Percentiles rank a stretch among this genome's conserved stretches.
These are phyloP conservation scores for Cryptococcus sp. DNA, from an alignment of 1,284 basidiomycete genomes.

Conservation along the genomic window DNA sequence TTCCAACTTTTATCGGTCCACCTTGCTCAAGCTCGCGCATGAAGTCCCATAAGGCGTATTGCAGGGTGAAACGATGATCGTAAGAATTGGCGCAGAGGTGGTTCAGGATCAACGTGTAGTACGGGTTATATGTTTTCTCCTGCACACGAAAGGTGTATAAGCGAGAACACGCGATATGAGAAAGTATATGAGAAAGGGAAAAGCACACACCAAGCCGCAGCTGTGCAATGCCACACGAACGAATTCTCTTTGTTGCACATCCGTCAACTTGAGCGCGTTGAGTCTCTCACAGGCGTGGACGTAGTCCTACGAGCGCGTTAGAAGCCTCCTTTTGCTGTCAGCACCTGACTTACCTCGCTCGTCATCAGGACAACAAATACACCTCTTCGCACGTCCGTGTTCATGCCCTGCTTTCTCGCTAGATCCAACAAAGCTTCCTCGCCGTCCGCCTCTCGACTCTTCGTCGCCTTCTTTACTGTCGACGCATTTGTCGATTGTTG, in stretches of 20 bases:
- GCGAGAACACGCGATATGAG: not conserved
- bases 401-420: conserved; percentile 95
- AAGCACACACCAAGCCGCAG: conserved; percentile 71
- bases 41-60: conserved; percentile 97
- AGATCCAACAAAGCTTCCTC: conserved; percentile 69
- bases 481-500: conserved; percentile 48
- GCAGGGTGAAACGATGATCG: conserved; percentile 85
- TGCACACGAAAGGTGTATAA: conserved; percentile 45
- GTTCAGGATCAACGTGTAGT: conserved; percentile 84
- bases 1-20: conserved; percentile 44
- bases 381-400: conserved; percentile 87
- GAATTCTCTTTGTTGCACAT: conserved; percentile 92
- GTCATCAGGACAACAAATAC: conserved; percentile 94
- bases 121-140: conserved; percentile 94
- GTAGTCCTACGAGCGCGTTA: conserved; percentile 69
- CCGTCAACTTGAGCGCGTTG: conserved; percentile 76
- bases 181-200: too few species aligned
- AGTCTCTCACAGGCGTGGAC: conserved; percentile 87
- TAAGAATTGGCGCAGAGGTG: conserved; percentile 58
- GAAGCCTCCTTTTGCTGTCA: not conserved
- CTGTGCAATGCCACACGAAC: conserved; percentile 91
- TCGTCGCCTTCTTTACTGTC: conserved; percentile 23
- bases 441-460: conserved; percentile 25
- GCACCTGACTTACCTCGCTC: conserved; percentile 68
- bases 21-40: conserved; percentile 69